These are phyloP conservation scores for Physcia stellaris DNA, from an alignment of 495 filamentous ascomycete species.

Conservation along the genomic window DNA sequence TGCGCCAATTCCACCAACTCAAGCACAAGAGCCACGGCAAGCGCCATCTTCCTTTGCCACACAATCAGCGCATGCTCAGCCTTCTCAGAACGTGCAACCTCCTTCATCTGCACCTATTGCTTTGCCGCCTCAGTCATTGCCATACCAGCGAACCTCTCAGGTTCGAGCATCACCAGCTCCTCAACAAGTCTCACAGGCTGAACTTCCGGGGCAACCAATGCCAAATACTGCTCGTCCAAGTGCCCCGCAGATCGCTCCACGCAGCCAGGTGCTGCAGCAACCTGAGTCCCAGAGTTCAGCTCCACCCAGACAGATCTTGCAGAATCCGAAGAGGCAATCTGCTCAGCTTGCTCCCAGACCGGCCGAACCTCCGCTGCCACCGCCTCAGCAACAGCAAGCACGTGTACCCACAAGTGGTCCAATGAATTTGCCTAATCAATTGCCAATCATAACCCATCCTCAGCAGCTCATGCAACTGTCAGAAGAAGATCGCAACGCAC, in stretches of 20 bases:
- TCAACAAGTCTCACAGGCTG: conserved; percentile 6
- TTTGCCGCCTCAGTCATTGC: no score
- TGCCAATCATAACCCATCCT: conserved; percentile 50
- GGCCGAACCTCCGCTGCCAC: conserved; percentile 14
- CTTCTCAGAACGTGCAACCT: conserved; percentile 13
- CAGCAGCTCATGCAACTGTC: conserved; percentile 64
- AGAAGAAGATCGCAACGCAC: conserved; percentile 66
- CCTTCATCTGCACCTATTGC: no score
- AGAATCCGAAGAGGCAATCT: conserved; percentile 31
- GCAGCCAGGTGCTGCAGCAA: conserved; percentile 28
- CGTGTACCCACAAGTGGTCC: conserved; percentile 14
- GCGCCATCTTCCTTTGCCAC: conserved; percentile 17
- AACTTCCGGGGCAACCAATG: conserved; percentile 4
- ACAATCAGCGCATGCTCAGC: conserved; percentile 2
- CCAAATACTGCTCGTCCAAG: no score
- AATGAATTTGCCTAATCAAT: conserved; percentile 10
- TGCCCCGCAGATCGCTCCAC: conserved; percentile 22
- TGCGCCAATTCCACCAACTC: conserved; percentile 14
- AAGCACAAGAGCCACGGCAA: conserved; percentile 22
- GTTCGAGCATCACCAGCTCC: no score
- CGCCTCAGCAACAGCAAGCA: conserved; percentile 12
- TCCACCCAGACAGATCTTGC: conserved; percentile 33
- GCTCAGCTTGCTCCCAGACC: conserved; percentile 19
- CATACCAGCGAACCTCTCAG: no score
- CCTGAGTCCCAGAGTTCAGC: conserved; percentile 10